Conservation (phyloP, 2,329 filamentous ascomycete species). For the Camptophora hylomeconis region DNA sequence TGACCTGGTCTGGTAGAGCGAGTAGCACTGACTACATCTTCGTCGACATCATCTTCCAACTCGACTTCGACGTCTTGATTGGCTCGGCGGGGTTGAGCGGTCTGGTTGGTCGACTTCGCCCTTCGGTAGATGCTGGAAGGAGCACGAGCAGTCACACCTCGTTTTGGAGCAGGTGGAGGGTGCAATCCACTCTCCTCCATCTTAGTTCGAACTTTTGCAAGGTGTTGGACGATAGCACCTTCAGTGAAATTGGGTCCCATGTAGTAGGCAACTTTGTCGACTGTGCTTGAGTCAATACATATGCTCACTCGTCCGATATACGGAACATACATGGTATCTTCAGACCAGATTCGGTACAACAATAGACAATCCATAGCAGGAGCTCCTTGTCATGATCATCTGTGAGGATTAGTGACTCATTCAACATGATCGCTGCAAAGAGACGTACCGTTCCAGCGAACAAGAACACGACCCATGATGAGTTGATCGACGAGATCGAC, state of each 20-base stretch:
- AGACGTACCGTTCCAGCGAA: slow-evolving; percentile 30
- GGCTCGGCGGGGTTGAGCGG: too few relatives aligned
- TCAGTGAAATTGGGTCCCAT: slow-evolving; percentile 30
- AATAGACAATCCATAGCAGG: slow-evolving; percentile 28
- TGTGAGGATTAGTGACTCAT: slow-evolving; percentile 17
- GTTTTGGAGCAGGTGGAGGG: slow-evolving; percentile 28
- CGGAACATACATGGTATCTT: slow-evolving; percentile 28
- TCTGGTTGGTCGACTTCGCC: slow-evolving; percentile 4
- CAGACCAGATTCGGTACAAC: slow-evolving; percentile 24
- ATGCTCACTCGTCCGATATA: not conserved
- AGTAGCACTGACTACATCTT: slow-evolving; percentile 1
- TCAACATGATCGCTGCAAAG: not conserved
- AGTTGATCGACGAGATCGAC: too few relatives aligned
- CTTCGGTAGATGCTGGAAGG: slow-evolving; percentile 15
- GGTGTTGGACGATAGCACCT: slow-evolving; percentile 34
- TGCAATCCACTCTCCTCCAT: slow-evolving; percentile 17
- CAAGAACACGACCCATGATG: slow-evolving; percentile 26
- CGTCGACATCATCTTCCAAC: slow-evolving; percentile 10
- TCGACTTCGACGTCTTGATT: slow-evolving; percentile 1
- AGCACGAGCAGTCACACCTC: slow-evolving; percentile 19
- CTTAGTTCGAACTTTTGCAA: slow-evolving; percentile 30
- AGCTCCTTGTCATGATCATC: slow-evolving; percentile 31
- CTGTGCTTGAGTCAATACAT: slow-evolving; percentile 6
- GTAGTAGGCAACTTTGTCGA: slow-evolving; percentile 23
- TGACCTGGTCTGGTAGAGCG: not conserved